A percentile compares a stretch with the other conserved stretches of the same genome.
phyloP scores from a whole-genome alignment of 202 grass and related monocot genomes.

The Zoysia matrella region DNA sequence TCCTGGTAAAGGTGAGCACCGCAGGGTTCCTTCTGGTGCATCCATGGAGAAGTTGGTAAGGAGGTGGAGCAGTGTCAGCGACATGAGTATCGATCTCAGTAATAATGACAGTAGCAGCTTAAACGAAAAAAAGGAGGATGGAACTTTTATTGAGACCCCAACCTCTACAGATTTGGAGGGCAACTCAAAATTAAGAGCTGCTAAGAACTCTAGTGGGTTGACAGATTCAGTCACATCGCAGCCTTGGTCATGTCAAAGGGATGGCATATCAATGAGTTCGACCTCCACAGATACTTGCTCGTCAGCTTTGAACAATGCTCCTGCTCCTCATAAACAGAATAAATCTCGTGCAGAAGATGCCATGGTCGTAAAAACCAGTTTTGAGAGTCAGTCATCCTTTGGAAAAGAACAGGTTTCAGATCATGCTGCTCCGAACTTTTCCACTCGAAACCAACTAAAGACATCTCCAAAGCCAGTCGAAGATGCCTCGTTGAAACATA shows the following conservation, averaged over 20 bases:
- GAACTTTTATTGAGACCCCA: constrained; percentile 64
- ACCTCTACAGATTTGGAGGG: constrained; percentile 61
- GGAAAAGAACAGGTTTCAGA: constrained; percentile 46
- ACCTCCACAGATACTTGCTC: constrained; percentile 29
- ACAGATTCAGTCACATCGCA: constrained; percentile 59
- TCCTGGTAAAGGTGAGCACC: constrained; percentile 76
- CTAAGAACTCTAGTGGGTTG: constrained; percentile 45
- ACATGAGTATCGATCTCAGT: constrained; percentile 99
- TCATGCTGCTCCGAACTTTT: constrained; percentile 39
- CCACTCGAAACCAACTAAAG: constrained; percentile 44
- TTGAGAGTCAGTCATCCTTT: constrained; percentile 41
- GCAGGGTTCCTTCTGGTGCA: constrained; percentile 82
- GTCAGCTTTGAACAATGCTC: constrained; percentile 34
- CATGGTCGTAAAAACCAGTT: constrained; percentile 47
- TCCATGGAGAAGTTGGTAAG: constrained; percentile 88
- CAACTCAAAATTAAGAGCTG: constrained; percentile 53
- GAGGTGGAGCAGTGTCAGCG: constrained; percentile 95
- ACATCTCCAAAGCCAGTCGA: constrained; percentile 40
- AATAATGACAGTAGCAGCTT: constrained; percentile 58
- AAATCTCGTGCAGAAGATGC: constrained; percentile 44
- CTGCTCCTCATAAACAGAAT: constrained; percentile 35
- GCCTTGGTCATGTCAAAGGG: constrained; percentile 52
- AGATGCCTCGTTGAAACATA: constrained; percentile 40
- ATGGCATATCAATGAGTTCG: constrained; percentile 41
- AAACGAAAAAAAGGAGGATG: constrained; percentile 78